phyloP scores from a whole-genome alignment of 768 basidiomycete species.

The Leucocoprinus birnbaumii region DNA sequence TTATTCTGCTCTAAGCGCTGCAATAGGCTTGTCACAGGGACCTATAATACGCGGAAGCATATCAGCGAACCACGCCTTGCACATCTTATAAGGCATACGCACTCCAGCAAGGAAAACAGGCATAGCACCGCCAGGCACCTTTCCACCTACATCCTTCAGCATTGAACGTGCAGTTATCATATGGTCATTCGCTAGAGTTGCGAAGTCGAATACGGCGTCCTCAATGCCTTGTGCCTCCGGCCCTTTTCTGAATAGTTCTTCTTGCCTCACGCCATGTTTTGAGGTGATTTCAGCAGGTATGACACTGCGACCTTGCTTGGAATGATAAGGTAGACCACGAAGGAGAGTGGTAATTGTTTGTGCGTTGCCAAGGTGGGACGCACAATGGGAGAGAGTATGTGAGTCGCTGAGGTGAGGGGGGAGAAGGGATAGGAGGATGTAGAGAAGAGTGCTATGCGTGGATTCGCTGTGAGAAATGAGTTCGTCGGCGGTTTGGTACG shows the following conservation, averaged over 20 bases:
- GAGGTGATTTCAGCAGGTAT: conserved; percentile 84
- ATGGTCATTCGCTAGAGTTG: conserved; percentile 78
- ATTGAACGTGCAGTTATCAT: conserved; percentile 70
- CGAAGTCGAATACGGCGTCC: conserved; percentile 83
- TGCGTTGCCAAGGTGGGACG: conserved; percentile 78
- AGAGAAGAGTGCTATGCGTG: conserved; percentile 75
- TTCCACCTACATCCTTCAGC: conserved; percentile 50
- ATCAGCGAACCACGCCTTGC: conserved; percentile 16
- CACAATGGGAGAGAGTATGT: conserved; percentile 61
- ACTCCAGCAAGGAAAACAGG: conserved; percentile 75
- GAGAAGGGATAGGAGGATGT: conserved; percentile 70
- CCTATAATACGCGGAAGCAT: conserved; percentile 32
- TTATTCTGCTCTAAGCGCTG: conserved; percentile 61
- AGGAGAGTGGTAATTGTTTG: conserved; percentile 70
- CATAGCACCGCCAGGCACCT: conserved; percentile 56
- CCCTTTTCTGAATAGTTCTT: conserved; percentile 69
- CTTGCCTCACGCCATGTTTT: conserved; percentile 73
- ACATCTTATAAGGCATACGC: conserved; percentile 30
- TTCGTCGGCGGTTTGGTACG: conserved; percentile 65
- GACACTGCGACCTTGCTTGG: conserved; percentile 63
- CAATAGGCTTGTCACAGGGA: conserved; percentile 67
- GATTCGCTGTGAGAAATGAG: conserved; percentile 75
- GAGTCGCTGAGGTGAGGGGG: conserved; percentile 46
- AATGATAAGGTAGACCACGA: conserved; percentile 77
- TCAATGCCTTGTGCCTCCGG: conserved; percentile 56